Evolutionary conservation across 2,329 filamentous ascomycete genomes (phyloP).

Genomic region (Claviceps digitariae): DNA sequence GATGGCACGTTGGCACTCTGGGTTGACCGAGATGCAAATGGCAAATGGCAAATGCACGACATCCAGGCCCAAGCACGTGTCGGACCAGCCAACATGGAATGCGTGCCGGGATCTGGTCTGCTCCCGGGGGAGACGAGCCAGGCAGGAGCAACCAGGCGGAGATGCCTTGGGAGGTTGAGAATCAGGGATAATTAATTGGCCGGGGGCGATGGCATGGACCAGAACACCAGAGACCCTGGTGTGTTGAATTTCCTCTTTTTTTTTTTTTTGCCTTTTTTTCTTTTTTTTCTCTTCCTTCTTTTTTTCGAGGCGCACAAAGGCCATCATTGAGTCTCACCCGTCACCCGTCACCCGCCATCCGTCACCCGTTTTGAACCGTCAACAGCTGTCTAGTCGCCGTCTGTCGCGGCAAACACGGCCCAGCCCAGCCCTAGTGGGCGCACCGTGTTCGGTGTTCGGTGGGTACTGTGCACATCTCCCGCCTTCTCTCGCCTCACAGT

Average conservation of each 20-base stretch:
- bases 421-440: not conserved
- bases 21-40: no score
- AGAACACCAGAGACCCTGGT: no score
- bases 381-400: not conserved
- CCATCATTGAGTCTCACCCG: not conserved
- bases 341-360: not conserved
- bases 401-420: constrained; percentile 11
- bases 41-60: not conserved
- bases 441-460: not conserved
- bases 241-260: no score
- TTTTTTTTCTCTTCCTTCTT: no score
- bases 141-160: not conserved
- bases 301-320: no score
- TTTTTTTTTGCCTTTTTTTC: no score
- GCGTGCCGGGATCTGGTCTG: not conserved
- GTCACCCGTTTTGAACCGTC: not conserved
- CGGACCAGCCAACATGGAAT: not conserved
- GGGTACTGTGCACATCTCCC: no score
- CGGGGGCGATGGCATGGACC: no score
- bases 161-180: not conserved
- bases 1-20: no score
- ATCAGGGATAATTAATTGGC: no score
- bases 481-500: not conserved
- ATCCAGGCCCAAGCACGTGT: not conserved
- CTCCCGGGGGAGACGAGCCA: not conserved